Base-by-base conservation (phyloP, 805 yeast species). In the Yamadazyma paraphyllophila region DNA sequence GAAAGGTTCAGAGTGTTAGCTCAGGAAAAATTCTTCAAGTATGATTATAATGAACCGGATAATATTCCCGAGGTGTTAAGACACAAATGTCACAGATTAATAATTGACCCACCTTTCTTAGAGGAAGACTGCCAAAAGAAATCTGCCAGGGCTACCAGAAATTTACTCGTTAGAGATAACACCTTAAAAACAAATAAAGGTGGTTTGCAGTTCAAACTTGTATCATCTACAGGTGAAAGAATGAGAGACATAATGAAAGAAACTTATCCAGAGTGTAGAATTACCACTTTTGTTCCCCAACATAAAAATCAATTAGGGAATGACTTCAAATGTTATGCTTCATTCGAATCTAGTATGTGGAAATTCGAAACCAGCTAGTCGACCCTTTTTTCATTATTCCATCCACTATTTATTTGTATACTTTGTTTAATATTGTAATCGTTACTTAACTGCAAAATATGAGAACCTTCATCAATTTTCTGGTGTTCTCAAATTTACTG, bases 181-280 rank as follows among this genome's bases (percentile, higher is more conserved):
- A 58, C 62, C 1, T 56, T 49, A 12, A 66, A 60, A 47, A 75
- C 82, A 0, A 55, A 52, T 10, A 15, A 47, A 7, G 83, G 83
- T 1, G 70, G 54, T 26, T 40, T 52, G 10, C 67, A 69, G 46
- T 76, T 74, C 53, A 77, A 78, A 53, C 58, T 86, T 30, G 75
- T 88, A n/a, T 77, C 86, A 3, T 85, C 92, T 52, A 90, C 97
- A 1, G 97, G 97, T 31, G 96, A 90, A 66, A 76, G 96, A 62
- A 90, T 91, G 91, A 71, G 73, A 16, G 76, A 76, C 2, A 63
- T 85, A n/a, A 79, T 89, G 30, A 59, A 67, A 29, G 66, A 74
- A 40, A 76, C 76, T 13, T 89, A 88, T 57, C 87, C 89, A 4
- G 86, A 76, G 36, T 73, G 84, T 1, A 57, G 67, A 16, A 73